These are phyloP conservation scores for Epichloe brachyelytri DNA, from an alignment of 2,329 filamentous ascomycete species.

Conservation along the genomic window DNA sequence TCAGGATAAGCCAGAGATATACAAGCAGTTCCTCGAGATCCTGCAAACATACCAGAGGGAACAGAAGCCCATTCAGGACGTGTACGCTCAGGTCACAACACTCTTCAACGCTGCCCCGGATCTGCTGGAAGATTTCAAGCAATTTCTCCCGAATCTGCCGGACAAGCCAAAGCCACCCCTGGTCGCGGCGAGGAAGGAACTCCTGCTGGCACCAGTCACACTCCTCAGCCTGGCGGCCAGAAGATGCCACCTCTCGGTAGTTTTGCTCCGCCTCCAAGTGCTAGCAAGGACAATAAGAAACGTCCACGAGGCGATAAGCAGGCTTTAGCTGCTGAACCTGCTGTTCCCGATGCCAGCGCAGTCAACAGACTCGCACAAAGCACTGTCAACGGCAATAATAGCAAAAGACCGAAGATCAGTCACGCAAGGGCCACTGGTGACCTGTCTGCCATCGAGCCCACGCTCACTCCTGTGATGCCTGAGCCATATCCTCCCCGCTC, in stretches of 20 bases:
- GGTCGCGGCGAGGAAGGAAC: constrained; percentile 44
- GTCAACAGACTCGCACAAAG: constrained; percentile 20
- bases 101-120: constrained; percentile 90
- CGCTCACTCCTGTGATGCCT: constrained; percentile 75
- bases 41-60: constrained; percentile 96
- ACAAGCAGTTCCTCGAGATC: constrained; percentile 98
- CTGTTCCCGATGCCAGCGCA: constrained; percentile 29
- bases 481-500: constrained; percentile 72
- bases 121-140: constrained; percentile 94
- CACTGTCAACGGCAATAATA: constrained; percentile 21
- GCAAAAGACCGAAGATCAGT: constrained; percentile 62
- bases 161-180: constrained; percentile 36
- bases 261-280: constrained; percentile 71
- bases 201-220: constrained; percentile 34
- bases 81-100: constrained; percentile 91
- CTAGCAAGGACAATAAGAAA: constrained; percentile 85
- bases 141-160: constrained; percentile 80
- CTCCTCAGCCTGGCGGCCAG: constrained; percentile 47
- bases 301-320: constrained; percentile 52
- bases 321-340: constrained; percentile 32
- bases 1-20: constrained; percentile 91
- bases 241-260: constrained; percentile 91
- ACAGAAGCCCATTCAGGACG: constrained; percentile 95
- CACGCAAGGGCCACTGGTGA: constrained; percentile 51
- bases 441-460: constrained; percentile 62